Base-by-base conservation (phyloP, 305 asterid genomes). In the Stenogyne calaminthoides region DNA sequence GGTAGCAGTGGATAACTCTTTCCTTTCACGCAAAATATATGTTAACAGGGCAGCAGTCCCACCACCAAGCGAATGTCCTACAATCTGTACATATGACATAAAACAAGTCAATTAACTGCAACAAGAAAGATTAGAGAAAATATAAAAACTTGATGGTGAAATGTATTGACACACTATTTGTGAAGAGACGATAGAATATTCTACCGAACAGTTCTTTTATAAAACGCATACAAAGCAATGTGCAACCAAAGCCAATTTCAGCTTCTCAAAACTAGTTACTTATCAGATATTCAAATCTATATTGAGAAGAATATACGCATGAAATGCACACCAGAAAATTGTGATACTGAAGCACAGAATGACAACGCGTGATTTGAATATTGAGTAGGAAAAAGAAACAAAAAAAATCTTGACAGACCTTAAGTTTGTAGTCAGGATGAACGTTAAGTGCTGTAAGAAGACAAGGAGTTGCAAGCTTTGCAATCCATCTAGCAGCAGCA, bases 401-500 rank as follows among this genome's bases (percentile, higher is more conserved):
- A n/a, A 32, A 19, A 37, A 56, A 40, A n/a, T 39, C 58, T 40
- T n/a, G 7, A 55, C 42, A 54, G 82, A 92, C 99, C 98, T 89
- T 90, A 64, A 95, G 89, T 78, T 83, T 87, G 84, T 95, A 95
- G 72, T 86, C 89, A 3, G 99, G 98, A 76, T 85, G 77, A 51
- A 58, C 76, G 34, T 64, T 61, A 39, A 95, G 90, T 40, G 96
- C 90, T n/a, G 83, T 79, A 25, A 85, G 84, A 74, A 95, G 89
- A 79, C 85, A 73, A 79, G 98, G 96, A 74, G 90, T 89, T 40
- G 98, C 91, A 59, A 95, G 96, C 83, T 92, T 95, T n/a, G 99
- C 96, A 70, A 92, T 95, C 98, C 99, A 95, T 46, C 99, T 84
- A 76, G 99, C 99, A 64, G 99, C 99, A 61, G 99, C 99, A 75